These are phyloP conservation scores for Boehmeria nivea DNA, from an alignment of 306 rosid genomes.

Conservation along the genomic window DNA sequence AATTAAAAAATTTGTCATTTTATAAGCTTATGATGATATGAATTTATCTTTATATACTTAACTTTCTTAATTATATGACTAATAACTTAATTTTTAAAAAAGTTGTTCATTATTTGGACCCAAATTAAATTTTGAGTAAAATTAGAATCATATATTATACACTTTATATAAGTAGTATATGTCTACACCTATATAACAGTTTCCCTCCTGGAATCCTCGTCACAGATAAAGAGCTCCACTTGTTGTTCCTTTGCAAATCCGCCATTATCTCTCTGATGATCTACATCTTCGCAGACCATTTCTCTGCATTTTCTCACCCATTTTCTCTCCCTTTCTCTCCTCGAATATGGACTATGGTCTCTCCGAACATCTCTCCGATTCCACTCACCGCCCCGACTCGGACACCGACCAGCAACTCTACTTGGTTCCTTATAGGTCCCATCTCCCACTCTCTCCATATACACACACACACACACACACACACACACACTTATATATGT, in stretches of 20 bases:
- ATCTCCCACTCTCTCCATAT: conserved; percentile 1
- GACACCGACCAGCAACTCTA: conserved; percentile 69
- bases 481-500: background rate
- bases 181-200: conserved; percentile 5
- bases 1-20: no score
- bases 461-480: background rate
- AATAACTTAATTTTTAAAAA: no score
- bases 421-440: conserved; percentile 88
- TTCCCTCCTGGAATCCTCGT: conserved; percentile 50
- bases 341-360: conserved; percentile 17
- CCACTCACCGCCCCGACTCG: conserved; percentile 40
- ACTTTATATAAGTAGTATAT: background rate
- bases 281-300: conserved; percentile 31
- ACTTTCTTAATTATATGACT: no score
- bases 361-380: conserved; percentile 61
- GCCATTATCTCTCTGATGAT: conserved; percentile 34
- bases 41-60: no score
- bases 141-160: no score
- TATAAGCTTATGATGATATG: no score
- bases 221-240: conserved; percentile 40
- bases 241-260: conserved; percentile 64
- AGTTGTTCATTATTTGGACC: no score
- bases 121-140: no score
- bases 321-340: conserved; percentile 14
- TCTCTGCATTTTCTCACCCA: conserved; percentile 23